Conservation (phyloP, 768 basidiomycete species). For the Tylopilus balloui region DNA sequence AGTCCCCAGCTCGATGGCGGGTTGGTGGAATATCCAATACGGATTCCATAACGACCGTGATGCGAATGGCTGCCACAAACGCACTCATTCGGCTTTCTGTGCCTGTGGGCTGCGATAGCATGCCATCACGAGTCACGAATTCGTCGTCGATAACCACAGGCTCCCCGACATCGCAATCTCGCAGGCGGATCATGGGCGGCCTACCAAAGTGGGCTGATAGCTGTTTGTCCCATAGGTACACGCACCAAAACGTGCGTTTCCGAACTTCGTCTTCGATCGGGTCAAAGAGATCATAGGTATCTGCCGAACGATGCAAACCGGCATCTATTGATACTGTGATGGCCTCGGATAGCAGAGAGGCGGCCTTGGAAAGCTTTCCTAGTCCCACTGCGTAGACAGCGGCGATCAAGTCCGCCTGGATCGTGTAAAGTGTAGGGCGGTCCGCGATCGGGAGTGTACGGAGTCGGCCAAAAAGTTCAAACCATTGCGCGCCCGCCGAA, state of each 20-base stretch:
- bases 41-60: conserved; percentile 85
- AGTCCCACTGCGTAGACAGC: conserved; percentile 90
- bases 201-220: conserved; percentile 84
- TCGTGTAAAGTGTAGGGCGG: conserved; percentile 84
- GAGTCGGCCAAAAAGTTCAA: conserved; percentile 81
- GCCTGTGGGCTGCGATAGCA: conserved; percentile 62
- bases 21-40: conserved; percentile 80
- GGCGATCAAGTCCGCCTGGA: conserved; percentile 88
- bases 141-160: conserved; percentile 86
- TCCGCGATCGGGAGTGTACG: conserved; percentile 88
- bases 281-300: conserved; percentile 83
- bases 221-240: conserved; percentile 96
- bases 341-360: conserved; percentile 80
- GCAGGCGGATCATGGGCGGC: conserved; percentile 78
- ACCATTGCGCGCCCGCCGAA: conserved; percentile 90
- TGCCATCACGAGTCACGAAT: conserved; percentile 70
- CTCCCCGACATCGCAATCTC: conserved; percentile 91
- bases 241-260: conserved; percentile 95
- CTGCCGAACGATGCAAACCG: conserved; percentile 82
- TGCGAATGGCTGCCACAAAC: conserved; percentile 70
- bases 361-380: conserved; percentile 83
- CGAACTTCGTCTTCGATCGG: conserved; percentile 87
- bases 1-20: conserved; percentile 49
- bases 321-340: conserved; percentile 86
- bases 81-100: conserved; percentile 75